These are phyloP conservation scores for Leishmania mexicana DNA, from an alignment of 208 protist genomes.

Conservation along the genomic window DNA sequence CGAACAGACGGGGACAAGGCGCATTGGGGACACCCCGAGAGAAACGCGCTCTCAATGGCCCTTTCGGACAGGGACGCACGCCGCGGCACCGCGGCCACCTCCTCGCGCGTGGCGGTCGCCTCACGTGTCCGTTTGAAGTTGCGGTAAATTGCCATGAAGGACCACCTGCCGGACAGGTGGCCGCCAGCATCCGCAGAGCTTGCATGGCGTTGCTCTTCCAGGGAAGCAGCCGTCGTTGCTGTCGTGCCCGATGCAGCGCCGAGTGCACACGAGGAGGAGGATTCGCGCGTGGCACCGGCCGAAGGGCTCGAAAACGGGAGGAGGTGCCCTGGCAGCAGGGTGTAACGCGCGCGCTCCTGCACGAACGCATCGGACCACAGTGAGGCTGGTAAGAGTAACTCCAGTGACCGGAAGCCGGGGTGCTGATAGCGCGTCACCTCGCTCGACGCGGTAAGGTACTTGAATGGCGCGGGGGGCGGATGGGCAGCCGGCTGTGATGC, in stretches of 20 bases:
- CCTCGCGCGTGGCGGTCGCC: background rate
- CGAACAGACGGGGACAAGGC: background rate
- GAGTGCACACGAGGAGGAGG: background rate
- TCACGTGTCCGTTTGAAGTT: conserved; percentile 18
- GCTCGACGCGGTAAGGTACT: background rate
- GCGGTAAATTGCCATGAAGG: conserved; percentile 16
- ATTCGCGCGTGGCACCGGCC: no score
- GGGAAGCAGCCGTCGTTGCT: background rate
- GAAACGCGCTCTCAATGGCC: background rate
- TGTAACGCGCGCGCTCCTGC: conserved; percentile 19
- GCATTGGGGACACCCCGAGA: background rate
- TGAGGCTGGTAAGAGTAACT: conserved; percentile 20
- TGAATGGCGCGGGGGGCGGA: background rate
- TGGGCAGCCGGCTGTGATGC: background rate
- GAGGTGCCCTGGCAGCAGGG: background rate
- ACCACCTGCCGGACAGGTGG: conserved; percentile 1
- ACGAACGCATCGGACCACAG: conserved; percentile 39
- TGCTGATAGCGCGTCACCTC: conserved; percentile 13
- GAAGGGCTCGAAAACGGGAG: background rate
- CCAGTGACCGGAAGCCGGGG: conserved; percentile 16
- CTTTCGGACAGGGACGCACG: background rate
- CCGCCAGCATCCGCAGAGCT: background rate
- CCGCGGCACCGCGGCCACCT: background rate
- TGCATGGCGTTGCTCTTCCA: background rate
- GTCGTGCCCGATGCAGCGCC: background rate